Evolutionary conservation across 768 basidiomycete genomes (phyloP), one percentile per base, ranked within the genome.

Genomic region (Auricularia heimuer): DNA sequence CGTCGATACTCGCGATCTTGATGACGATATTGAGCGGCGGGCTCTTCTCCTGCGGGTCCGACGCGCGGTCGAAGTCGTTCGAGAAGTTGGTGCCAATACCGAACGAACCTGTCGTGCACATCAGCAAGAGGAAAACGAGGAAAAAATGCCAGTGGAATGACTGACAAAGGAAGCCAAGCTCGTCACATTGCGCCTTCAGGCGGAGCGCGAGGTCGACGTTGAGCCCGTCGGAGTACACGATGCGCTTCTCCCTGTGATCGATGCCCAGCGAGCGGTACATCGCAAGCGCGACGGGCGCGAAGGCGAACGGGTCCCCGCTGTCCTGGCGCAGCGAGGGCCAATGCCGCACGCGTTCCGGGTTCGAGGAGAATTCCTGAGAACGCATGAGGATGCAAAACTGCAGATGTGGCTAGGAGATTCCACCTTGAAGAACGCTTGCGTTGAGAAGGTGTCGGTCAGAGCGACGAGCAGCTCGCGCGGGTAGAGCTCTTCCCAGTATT

Each of bases 361-460:
- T 73, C 69, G 2, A 73, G 66, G 54, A 90, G 85, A 60, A 60
- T 68, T 88, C 87, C 88, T 89, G 66, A 8, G 34, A 3, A 16
- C n/a, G 54, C 12, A 39, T 18, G 8, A 33, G 39, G 67, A 68
- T 66, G 61, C 63, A 21, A 2, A 29, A 29, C 3, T 2, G 29
- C 29, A 29, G 4, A 34, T n/a, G 12, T n/a, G 54, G 58, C 33
- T 33, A 24, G 3, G 56, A 21, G 12, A 10, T 24, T 36, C 18
- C 72, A 83, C 94, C 77, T 84, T 81, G 79, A 93, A 94, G 77
- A 98, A 98, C 0, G 83, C 86, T 37, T 83, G 76, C 1, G 90
- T 92, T 4, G 94, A 90, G 75, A 97, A 98, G 0, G 97, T 99
- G 76, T 99, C 97, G 14, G 97, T 97, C 39, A 98, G 78, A 21